Evolutionary conservation across 2,329 filamentous ascomycete genomes (phyloP).

Genomic region (Botrytis fragariae): DNA sequence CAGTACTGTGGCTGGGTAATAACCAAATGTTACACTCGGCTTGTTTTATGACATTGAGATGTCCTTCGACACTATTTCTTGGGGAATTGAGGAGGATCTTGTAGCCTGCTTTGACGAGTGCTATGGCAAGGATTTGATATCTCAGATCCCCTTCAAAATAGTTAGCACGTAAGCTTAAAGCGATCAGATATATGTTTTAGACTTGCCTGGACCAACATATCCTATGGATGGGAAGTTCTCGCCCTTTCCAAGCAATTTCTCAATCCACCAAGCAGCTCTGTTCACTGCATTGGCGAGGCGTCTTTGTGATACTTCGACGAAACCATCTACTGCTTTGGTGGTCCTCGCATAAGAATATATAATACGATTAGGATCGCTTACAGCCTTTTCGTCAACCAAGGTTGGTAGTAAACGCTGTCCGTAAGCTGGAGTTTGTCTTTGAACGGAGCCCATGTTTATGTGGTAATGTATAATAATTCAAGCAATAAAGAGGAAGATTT

Average conservation of each 20-base stretch:
- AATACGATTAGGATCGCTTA: slow-evolving; percentile 1
- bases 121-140: slow-evolving; percentile 16
- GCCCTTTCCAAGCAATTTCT: slow-evolving; percentile 27
- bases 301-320: slow-evolving; percentile 23
- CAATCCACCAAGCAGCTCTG: slow-evolving; percentile 25
- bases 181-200: not conserved
- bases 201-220: slow-evolving; percentile 20
- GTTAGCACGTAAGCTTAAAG: not conserved
- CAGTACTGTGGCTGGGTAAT: not conserved
- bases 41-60: slow-evolving; percentile 18
- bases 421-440: slow-evolving; percentile 9
- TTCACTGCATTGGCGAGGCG: slow-evolving; percentile 28
- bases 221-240: slow-evolving; percentile 18
- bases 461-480: not conserved
- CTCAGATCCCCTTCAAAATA: slow-evolving; percentile 13
- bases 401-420: slow-evolving; percentile 15
- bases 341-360: slow-evolving; percentile 14
- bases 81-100: slow-evolving; percentile 17
- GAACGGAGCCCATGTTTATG: slow-evolving; percentile 9
- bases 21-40: slow-evolving; percentile 15
- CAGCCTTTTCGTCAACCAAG: slow-evolving; percentile 15
- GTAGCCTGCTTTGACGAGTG: slow-evolving; percentile 14
- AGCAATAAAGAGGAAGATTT: not conserved
- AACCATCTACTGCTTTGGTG: slow-evolving; percentile 18
- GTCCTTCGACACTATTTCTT: slow-evolving; percentile 13